Conservation (phyloP, 1,139 yeast species). For the Nakaseomyces sp. region DNA sequence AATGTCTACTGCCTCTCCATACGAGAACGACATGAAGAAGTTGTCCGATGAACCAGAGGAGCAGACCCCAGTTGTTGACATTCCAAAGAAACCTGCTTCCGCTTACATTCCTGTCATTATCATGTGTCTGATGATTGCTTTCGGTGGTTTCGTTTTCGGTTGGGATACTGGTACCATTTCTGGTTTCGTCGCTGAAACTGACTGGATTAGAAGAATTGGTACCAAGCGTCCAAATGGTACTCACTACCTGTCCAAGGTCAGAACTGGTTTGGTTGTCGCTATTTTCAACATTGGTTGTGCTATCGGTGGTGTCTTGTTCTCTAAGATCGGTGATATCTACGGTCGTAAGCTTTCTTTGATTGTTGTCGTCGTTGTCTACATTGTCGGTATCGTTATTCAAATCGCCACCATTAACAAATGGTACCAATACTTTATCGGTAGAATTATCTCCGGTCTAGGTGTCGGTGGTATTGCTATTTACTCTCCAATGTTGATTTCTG, state of each 20-base stretch:
- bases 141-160: slow-evolving; percentile 65
- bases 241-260: slow-evolving; percentile 42
- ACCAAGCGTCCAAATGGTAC: slow-evolving; percentile 26
- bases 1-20: slow-evolving; percentile 18
- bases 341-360: slow-evolving; percentile 58
- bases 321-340: slow-evolving; percentile 46
- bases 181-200: slow-evolving; percentile 66
- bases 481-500: slow-evolving; percentile 58
- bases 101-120: slow-evolving; percentile 38
- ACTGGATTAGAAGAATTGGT: slow-evolving; percentile 49
- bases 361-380: slow-evolving; percentile 47
- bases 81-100: slow-evolving; percentile 41
- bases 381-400: slow-evolving; percentile 56
- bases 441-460: slow-evolving; percentile 58
- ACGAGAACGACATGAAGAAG: slow-evolving; percentile 16
- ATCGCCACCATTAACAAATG: slow-evolving; percentile 46
- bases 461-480: slow-evolving; percentile 58
- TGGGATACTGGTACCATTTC: slow-evolving; percentile 77
- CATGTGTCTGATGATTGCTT: slow-evolving; percentile 43
- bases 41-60: slow-evolving; percentile 10
- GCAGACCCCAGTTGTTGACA: slow-evolving; percentile 13
- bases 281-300: slow-evolving; percentile 69
- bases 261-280: slow-evolving; percentile 56
- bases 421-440: slow-evolving; percentile 53
- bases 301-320: slow-evolving; percentile 51